Base-by-base conservation (phyloP, 768 basidiomycete genomes). In the Calvatia gigantea region DNA sequence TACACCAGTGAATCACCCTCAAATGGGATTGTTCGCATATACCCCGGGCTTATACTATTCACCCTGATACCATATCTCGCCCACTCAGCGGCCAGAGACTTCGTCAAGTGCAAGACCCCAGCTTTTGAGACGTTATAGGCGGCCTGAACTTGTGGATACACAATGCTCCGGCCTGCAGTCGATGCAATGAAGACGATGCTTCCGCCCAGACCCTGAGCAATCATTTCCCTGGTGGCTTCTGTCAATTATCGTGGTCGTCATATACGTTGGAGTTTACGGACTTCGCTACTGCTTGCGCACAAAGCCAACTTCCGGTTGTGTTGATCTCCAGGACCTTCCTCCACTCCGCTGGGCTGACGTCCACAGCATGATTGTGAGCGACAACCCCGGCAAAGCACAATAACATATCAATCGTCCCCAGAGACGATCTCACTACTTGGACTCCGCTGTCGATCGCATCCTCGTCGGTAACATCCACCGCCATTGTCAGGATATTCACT, bases 321-420 rank as follows among this genome's bases (percentile, higher is more conserved):
- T 77, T 79, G 38, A 75, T 63, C 42, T 78, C 75, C 23, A 76
- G 50, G 5, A 74, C 68, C 25, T 66, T 62, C 54, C 62, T 66
- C 74, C 73, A 79, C 32, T 71, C 67, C 19, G 67, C 67, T 0
- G 67, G 38, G 15, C 39, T 42, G 44, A 73, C 49, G 15, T 75
- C 69, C 28, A 65, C 59, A 2, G 73, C 69, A 41, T 73, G 69
- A 3, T 60, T 60, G 23, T 66, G 67, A 5, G 65, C 64, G 14
- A 75, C 75, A 3, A 75, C 70, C 6, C 76, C 75, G 0, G 75
- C 76, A 51, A 72, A 79, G 54, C 76, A 80, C 32, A 76, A 56
- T 12, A 80, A 60, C 1, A 73, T 67, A 47, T 74, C 64, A 6
- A 76, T 60, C 25, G 65, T 67, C 12, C 72, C 70, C 5, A 78